A percentile compares a stretch with the other conserved stretches of the same genome.
Evolutionary conservation across 176 grass and related monocot species (phyloP).

Genomic region (Zoysia japonica): DNA sequence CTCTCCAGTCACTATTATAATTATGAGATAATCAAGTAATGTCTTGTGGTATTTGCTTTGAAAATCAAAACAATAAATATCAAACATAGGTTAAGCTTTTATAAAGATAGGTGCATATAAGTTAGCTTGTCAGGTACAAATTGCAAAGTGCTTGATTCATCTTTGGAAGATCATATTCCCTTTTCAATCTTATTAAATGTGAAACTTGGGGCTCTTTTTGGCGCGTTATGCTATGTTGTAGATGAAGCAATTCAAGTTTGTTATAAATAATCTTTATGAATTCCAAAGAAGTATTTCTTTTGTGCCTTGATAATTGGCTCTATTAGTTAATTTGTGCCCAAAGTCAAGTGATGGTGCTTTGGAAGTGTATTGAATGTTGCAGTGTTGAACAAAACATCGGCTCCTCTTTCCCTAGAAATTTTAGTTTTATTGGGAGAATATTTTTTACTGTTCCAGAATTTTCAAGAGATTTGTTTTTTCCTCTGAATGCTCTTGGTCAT

Average conservation of each 20-base stretch:
- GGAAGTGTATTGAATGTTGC: not conserved
- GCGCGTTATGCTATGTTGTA: not conserved
- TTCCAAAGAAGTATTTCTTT: not conserved
- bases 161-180: not conserved
- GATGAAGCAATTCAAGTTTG: slow-evolving; percentile 10
- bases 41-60: not conserved
- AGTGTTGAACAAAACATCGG: not conserved
- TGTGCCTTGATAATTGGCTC: not conserved
- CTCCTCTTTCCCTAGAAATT: slow-evolving; percentile 2
- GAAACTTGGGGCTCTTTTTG: slow-evolving; percentile 7
- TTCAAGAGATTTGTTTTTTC: slow-evolving; percentile 3
- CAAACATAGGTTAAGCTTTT: not conserved
- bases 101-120: slow-evolving; percentile 12
- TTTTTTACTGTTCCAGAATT: slow-evolving; percentile 15
- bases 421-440: slow-evolving; percentile 11
- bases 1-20: not conserved
- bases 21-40: slow-evolving; percentile 1
- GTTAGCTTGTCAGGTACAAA: slow-evolving; percentile 19
- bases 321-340: not conserved
- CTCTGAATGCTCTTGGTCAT: slow-evolving; percentile 19
- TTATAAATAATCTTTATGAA: slow-evolving; percentile 3
- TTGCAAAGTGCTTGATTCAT: slow-evolving; percentile 21
- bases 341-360: not conserved
- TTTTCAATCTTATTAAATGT: slow-evolving; percentile 11
- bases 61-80: slow-evolving; percentile 20